Evolutionary conservation across 2,329 filamentous ascomycete species (phyloP), one percentile per base, ranked within the genome.

Genomic region (Aspergillus pseudoviridinutans): DNA sequence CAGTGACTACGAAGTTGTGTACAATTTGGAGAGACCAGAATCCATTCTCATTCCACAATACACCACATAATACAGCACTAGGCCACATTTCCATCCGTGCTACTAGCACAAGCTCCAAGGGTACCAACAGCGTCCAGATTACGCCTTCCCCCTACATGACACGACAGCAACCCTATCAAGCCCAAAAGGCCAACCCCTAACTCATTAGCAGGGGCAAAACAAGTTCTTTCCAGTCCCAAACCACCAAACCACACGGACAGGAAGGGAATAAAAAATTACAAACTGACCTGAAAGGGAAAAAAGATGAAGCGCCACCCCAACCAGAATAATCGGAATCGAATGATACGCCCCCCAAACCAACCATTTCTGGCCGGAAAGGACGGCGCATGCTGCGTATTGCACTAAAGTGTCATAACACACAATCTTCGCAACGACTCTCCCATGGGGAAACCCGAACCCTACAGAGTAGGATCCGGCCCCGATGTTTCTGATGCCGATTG

Each of bases 241-340:
- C 55, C 50, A 58, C 49, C 56, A 56, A 54, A 28, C 52, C 59
- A 49, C 54, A 51, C 50, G 53, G 22, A 58, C 49, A 58, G 58
- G 57, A 27, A 59, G 50, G 4, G 7, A n/a, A 20, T 4, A 44
- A 20, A 4, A 4, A 44, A 24, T 12, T 53, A 64, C 57, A 61
- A 61, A 83, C 83, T 78, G 69, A 84, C 80, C 74, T 78, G 61
- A 63, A 65, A 74, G 73, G 73, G 76, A 78, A 78, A 78, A 74
- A 73, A 69, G 61, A 60, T 78, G 84, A 87, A 88, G 85, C 87
- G 85, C 84, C 87, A 84, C 85, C 87, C 88, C 84, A 86, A 84
- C 83, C 87, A 88, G 88, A 91, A 85, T 92, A 87, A 92, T 91
- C 89, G 87, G 89, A 92, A 92, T 92, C 88, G 89, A 91, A 90